These are phyloP conservation scores for Dissophora globulifera DNA, from an alignment of 192 early-diverging fungal species.

Conservation along the genomic window DNA sequence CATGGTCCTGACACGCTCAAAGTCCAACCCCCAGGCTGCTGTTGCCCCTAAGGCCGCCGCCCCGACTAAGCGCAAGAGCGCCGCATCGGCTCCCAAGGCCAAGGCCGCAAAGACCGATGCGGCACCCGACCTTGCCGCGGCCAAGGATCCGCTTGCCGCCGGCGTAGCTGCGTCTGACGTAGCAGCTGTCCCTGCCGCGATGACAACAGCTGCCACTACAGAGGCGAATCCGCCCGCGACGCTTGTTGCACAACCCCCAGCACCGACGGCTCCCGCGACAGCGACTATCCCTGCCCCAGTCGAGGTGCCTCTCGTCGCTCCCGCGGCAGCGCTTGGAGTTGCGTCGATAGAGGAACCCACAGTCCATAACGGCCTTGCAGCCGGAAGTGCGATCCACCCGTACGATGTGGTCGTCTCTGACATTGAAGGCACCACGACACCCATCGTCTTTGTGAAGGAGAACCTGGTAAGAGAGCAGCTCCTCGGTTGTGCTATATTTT, in stretches of 20 bases:
- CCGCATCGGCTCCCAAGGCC: constrained; percentile 3
- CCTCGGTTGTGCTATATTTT: neutral
- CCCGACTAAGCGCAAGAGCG: constrained; percentile 38
- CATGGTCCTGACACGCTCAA: constrained; percentile 46
- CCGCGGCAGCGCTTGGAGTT: neutral
- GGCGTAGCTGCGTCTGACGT: neutral
- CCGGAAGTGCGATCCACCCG: constrained; percentile 11
- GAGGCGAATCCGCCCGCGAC: constrained; percentile 1
- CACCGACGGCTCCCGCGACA: constrained; percentile 10
- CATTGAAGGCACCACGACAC: constrained; percentile 96
- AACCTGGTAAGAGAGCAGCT: constrained; percentile 64
- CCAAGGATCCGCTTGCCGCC: constrained; percentile 7
- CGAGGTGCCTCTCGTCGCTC: constrained; percentile 5
- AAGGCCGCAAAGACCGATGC: constrained; percentile 37
- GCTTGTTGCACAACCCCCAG: constrained; percentile 6
- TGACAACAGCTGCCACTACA: neutral
- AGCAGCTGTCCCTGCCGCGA: neutral
- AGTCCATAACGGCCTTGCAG: neutral
- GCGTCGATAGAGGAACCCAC: constrained; percentile 31
- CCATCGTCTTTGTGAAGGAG: constrained; percentile 96
- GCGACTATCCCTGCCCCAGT: constrained; percentile 31
- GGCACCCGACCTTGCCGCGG: constrained; percentile 9
- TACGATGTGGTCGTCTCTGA: constrained; percentile 80
- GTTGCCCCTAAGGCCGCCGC: constrained; percentile 16
- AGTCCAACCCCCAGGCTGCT: constrained; percentile 18